These are phyloP conservation scores for Schwanniomyces vanrijiae DNA, from an alignment of 805 yeast species.

Conservation along the genomic window DNA sequence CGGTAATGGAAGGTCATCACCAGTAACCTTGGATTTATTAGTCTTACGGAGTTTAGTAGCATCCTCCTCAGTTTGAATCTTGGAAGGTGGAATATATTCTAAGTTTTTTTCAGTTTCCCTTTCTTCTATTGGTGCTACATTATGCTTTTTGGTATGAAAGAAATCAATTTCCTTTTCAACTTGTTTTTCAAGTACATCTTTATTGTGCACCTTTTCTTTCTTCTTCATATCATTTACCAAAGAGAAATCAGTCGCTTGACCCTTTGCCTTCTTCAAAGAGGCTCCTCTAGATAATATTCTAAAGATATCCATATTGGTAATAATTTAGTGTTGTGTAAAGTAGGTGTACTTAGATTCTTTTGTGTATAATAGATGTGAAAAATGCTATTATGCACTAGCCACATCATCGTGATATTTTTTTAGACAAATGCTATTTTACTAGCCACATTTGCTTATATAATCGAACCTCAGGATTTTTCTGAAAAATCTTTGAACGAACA, in stretches of 20 bases:
- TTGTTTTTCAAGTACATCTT: slow-evolving; percentile 43
- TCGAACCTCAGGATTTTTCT: not conserved
- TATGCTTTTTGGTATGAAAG: slow-evolving; percentile 59
- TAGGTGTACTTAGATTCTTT: not conserved
- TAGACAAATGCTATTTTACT: not conserved
- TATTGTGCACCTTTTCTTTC: slow-evolving; percentile 28
- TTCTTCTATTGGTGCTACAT: slow-evolving; percentile 14
- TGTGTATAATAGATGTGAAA: slow-evolving; percentile 1
- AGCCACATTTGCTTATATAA: not conserved
- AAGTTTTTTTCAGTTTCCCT: slow-evolving; percentile 29
- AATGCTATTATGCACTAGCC: slow-evolving; percentile 3
- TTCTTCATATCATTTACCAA: slow-evolving; percentile 24
- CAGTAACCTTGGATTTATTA: slow-evolving; percentile 69
- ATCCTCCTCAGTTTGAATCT: slow-evolving; percentile 53
- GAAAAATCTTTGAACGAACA: slow-evolving; percentile 1
- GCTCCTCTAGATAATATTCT: slow-evolving; percentile 86
- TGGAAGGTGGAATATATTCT: slow-evolving; percentile 38
- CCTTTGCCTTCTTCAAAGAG: slow-evolving; percentile 59
- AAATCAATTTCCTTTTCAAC: slow-evolving; percentile 80
- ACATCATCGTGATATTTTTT: slow-evolving; percentile 4
- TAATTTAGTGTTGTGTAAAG: no score
- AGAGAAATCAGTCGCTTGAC: slow-evolving; percentile 42
- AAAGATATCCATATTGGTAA: slow-evolving; percentile 77
- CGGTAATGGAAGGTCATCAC: slow-evolving; percentile 87
- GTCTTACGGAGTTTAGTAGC: slow-evolving; percentile 61